Conservation (phyloP, 2,329 filamentous ascomycete genomes). For the Verticillium dahliae region DNA sequence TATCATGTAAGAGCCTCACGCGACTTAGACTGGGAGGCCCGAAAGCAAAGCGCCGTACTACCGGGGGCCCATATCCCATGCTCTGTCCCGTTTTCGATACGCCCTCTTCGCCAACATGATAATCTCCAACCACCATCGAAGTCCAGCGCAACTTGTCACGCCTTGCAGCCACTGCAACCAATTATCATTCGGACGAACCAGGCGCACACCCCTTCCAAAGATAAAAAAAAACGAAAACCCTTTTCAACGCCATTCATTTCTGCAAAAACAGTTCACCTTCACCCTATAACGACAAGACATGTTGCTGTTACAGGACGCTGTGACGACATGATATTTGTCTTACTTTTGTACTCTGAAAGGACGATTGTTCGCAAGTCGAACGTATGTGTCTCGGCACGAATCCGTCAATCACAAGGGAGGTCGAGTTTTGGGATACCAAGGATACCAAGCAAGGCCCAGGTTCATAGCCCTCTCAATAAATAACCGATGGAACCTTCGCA, state of each 20-base stretch:
- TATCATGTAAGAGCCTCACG: slow-evolving; percentile 22
- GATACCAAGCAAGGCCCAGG: too few species aligned
- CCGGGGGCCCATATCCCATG: neutral
- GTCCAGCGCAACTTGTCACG: neutral
- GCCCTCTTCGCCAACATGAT: neutral
- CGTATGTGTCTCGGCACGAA: too few species aligned
- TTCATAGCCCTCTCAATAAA: neutral
- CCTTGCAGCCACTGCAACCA: neutral
- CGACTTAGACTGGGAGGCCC: neutral
- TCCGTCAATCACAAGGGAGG: too few species aligned
- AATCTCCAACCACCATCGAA: neutral
- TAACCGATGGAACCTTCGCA: neutral
- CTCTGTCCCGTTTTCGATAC: neutral
- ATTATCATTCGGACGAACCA: neutral
- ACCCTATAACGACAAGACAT: neutral
- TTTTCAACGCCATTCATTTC: neutral
- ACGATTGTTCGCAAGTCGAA: neutral
- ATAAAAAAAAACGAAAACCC: neutral
- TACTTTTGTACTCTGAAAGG: neutral
- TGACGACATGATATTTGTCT: neutral
- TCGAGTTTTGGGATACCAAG: neutral
- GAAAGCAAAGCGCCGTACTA: neutral
- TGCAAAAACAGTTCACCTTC: neutral
- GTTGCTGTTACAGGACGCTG: neutral
- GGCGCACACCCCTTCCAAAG: neutral